Percentiles rank a stretch among this genome's conserved stretches.
phyloP scores from a whole-genome alignment of 805 yeast species.

The Schwanniomyces sp. region DNA sequence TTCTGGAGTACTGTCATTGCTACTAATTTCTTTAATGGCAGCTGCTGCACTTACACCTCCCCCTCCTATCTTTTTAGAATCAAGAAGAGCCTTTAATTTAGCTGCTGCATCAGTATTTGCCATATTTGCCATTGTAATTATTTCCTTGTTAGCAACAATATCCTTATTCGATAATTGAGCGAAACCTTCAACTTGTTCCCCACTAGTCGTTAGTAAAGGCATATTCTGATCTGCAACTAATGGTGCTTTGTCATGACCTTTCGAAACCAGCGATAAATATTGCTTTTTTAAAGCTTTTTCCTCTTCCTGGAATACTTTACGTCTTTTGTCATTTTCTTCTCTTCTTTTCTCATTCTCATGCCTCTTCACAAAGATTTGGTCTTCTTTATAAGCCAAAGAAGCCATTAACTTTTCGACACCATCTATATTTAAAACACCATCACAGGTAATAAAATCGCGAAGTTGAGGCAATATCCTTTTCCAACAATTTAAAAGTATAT shows the following conservation, averaged over 20 bases:
- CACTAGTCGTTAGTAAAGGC: slow-evolving; percentile 76
- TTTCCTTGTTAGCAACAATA: slow-evolving; percentile 60
- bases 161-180: slow-evolving; percentile 69
- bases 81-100: slow-evolving; percentile 43
- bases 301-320: slow-evolving; percentile 49
- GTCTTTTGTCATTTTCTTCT: slow-evolving; percentile 62
- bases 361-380: slow-evolving; percentile 68
- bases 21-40: slow-evolving; percentile 31
- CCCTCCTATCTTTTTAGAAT: slow-evolving; percentile 24
- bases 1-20: background rate
- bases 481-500: slow-evolving; percentile 80
- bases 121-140: slow-evolving; percentile 66
- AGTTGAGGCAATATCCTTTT: slow-evolving; percentile 64
- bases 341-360: slow-evolving; percentile 70
- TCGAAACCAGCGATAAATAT: slow-evolving; percentile 53
- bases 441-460: slow-evolving; percentile 82
- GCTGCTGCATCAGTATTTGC: slow-evolving; percentile 73
- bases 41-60: slow-evolving; percentile 49
- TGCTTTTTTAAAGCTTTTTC: slow-evolving; percentile 45
- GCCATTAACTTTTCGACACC: slow-evolving; percentile 73
- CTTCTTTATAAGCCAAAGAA: slow-evolving; percentile 71
- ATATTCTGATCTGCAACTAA: slow-evolving; percentile 64
- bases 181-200: slow-evolving; percentile 65
- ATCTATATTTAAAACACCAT: slow-evolving; percentile 75
- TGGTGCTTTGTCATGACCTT: slow-evolving; percentile 78